Base-by-base conservation (phyloP, 306 rosid genomes). In the Acacia acuminata region DNA sequence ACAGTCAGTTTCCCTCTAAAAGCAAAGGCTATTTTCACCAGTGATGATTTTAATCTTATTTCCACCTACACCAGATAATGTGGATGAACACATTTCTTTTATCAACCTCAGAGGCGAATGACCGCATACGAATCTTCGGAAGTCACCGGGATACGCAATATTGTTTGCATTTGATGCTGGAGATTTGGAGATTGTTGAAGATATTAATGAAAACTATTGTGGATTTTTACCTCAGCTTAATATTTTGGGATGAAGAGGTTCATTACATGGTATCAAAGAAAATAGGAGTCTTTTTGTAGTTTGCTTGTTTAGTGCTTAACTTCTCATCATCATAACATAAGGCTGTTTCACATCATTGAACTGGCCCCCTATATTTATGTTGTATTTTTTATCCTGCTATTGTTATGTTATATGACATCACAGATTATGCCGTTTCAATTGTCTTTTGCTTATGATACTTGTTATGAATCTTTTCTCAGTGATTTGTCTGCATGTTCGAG, bases 331-430 rank as follows among this genome's bases (percentile, higher is more conserved):
- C 16, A 51, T 50, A 45, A 55, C 67, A 58, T 5, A 30, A 66
- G 81, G 72, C 56, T 63, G 47, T 45, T 78, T 79, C 40, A 8
- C 53, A 36, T 36, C 42, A 50, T 71, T 43, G 24, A 75, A 58
- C 69, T 69, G 74, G 42, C 73, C 75, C 48, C 84, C 17, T 44
- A 9, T 10, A 81, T 74, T 77, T 24, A 7, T 16, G 9, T 8
- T 17, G 45, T 17, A 42, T 79, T 74, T 78, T 71, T 43, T 47
- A 64, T 78, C 66, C 80, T 79, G 27, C 61, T 73, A n/a, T 82
- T 58, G 42, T 73, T 83, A 15, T 67, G 43, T 74, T n/a, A 44
- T 73, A 7, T 43, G 7, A 34, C 77, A 73, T 76, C 68, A 22
- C 48, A 69, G 56, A 73, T 48, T 63, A 76, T 56, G 74, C 30